Evolutionary conservation across 257 asterid species (phyloP), one percentile per base, ranked within the genome.

Genomic region (Rehmannia glutinosa): DNA sequence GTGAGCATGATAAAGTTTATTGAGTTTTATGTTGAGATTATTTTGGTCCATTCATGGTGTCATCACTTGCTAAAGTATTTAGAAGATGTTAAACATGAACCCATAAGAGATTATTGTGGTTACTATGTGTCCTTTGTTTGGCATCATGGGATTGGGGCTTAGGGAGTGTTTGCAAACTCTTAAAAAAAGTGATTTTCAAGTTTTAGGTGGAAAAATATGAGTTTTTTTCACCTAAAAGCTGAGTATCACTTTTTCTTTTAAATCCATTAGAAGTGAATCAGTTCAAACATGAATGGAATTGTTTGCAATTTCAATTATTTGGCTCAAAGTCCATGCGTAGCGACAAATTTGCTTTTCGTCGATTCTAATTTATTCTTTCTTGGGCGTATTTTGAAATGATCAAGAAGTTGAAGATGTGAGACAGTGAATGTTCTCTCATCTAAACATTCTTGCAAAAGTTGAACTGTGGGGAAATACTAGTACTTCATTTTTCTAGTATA

Each of bases 21-120:
- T 20, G 53, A 16, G 61, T 52, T 66, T 53, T 28, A 8, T 3
- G 39, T 54, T 54, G 5, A 28, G 36, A 15, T 55, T n/a, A 54
- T 12, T 20, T 41, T n/a, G 9, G 32, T 33, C 17, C 13, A 1
- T 7, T 16, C 6, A 15, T 55, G 24, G 42, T 52, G 59, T 24
- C 23, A 28, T 55, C 10, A 55, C 28, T 55, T 9, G 17, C 9
- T 53, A n/a, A 10, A 38, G 55, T 38, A 3, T 5, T 67, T 24
- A 38, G 63, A 36, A 66, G 57, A 39, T 54, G 70, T 30, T 51
- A 20, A 33, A 21, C 27, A 49, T 62, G 36, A 19, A 17, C 32
- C 19, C 27, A 5, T 10, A 39, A 67, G 64, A 16, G 63, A 59
- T 47, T 73, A 60, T 49, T 51, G n/a, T n/a, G 69, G 10, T 61